These are phyloP conservation scores for Candida boidinii DNA, from an alignment of 805 yeast genomes.

Conservation along the genomic window DNA sequence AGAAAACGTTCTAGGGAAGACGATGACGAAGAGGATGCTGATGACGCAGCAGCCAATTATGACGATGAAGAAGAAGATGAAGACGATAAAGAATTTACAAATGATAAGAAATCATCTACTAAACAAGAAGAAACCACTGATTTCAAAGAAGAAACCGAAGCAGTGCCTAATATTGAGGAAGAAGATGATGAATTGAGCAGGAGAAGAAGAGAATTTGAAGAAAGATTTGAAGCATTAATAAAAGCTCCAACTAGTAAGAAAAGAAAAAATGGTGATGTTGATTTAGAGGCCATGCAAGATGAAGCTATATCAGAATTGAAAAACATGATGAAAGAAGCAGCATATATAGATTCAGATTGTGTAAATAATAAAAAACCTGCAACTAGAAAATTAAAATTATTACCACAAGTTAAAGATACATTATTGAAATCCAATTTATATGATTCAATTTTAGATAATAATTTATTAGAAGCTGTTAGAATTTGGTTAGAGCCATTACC, in stretches of 20 bases:
- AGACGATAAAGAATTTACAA: slow-evolving; percentile 22
- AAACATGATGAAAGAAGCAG: slow-evolving; percentile 84
- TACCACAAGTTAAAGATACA: slow-evolving; percentile 70
- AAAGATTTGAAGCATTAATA: slow-evolving; percentile 67
- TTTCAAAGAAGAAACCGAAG: slow-evolving; percentile 8
- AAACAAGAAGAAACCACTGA: slow-evolving; percentile 5
- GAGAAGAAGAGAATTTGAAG: slow-evolving; percentile 73
- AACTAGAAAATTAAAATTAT: slow-evolving; percentile 64
- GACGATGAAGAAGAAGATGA: slow-evolving; percentile 27
- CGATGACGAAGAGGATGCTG: slow-evolving; percentile 8
- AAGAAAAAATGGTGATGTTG: slow-evolving; percentile 80
- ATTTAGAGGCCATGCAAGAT: slow-evolving; percentile 91
- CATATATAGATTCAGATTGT: slow-evolving; percentile 58
- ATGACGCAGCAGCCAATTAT: slow-evolving; percentile 15
- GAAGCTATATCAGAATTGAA: slow-evolving; percentile 76
- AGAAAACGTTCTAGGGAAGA: slow-evolving; percentile 1
- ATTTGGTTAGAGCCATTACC: slow-evolving; percentile 98
- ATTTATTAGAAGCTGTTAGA: slow-evolving; percentile 84
- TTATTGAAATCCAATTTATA: slow-evolving; percentile 78
- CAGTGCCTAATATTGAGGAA: slow-evolving; percentile 18
- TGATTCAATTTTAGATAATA: slow-evolving; percentile 89
- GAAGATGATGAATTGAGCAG: slow-evolving; percentile 27
- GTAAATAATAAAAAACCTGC: slow-evolving; percentile 61
- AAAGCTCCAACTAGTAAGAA: slow-evolving; percentile 52
- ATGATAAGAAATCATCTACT: slow-evolving; percentile 5